Percentiles rank a stretch among this genome's conserved stretches.
Conservation (phyloP, 2,329 filamentous ascomycete genomes). For the Metarhizium brunneum region DNA sequence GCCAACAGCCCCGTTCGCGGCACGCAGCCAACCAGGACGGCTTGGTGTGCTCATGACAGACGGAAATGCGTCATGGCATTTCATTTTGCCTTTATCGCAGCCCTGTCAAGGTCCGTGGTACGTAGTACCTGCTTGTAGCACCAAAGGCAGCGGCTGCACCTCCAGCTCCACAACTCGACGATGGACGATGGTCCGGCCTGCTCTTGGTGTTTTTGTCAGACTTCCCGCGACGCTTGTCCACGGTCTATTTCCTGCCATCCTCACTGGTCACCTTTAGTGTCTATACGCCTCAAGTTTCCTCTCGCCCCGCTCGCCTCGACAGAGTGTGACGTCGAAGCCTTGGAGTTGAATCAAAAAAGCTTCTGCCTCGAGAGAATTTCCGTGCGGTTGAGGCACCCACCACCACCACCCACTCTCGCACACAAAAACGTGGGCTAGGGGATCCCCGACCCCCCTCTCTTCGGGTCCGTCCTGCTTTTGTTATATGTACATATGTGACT, state of each 20-base stretch:
- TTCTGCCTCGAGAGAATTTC: neutral
- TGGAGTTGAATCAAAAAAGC: neutral
- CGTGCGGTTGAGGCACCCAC: neutral
- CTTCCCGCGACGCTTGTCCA: neutral
- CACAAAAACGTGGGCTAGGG: neutral
- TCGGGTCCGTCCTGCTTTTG: neutral
- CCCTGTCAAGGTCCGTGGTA: neutral
- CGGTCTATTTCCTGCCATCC: neutral
- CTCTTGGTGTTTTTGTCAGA: neutral
- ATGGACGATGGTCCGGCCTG: no score
- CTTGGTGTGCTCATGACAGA: constrained; percentile 12
- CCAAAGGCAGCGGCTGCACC: neutral
- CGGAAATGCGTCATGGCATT: constrained; percentile 19
- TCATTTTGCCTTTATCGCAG: constrained; percentile 1
- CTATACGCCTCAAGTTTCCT: neutral
- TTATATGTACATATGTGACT: neutral
- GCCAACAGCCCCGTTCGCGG: neutral
- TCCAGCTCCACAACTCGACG: no score
- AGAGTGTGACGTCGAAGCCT: neutral
- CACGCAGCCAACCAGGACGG: constrained; percentile 1
- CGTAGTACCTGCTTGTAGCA: no score
- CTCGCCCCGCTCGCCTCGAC: neutral
- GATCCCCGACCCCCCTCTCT: neutral
- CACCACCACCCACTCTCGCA: neutral
- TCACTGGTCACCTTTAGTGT: neutral